Conservation (phyloP, 495 filamentous ascomycete genomes). For the Penicillium ochrochloron region DNA sequence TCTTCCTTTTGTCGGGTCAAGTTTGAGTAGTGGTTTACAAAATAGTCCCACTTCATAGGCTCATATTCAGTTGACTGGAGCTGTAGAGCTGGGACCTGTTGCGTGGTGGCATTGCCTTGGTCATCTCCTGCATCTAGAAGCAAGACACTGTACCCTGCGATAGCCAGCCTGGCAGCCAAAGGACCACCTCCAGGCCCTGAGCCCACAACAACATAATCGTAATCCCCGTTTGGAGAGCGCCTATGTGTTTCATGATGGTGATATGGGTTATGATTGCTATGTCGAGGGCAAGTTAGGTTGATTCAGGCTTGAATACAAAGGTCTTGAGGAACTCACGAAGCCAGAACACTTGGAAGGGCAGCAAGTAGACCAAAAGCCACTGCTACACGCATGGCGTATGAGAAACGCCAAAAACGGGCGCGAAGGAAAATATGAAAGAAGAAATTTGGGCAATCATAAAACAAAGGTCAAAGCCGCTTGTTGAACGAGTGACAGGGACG, state of each 20-base stretch:
- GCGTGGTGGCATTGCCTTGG: conserved; percentile 45
- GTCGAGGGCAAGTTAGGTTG: not conserved
- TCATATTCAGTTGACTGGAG: conserved; percentile 46
- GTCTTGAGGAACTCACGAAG: conserved; percentile 24
- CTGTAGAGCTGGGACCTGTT: conserved; percentile 44
- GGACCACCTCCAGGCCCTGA: conserved; percentile 66
- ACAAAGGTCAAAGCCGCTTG: no score
- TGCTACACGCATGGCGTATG: conserved; percentile 27
- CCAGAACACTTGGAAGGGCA: conserved; percentile 22
- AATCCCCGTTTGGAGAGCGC: conserved; percentile 31
- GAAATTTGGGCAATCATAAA: not conserved
- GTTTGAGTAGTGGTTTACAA: conserved; percentile 48
- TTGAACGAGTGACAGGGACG: no score
- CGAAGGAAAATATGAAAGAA: not conserved
- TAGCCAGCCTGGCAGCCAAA: conserved; percentile 61
- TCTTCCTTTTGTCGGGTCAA: conserved; percentile 41
- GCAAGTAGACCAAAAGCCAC: conserved; percentile 24
- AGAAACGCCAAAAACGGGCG: not conserved
- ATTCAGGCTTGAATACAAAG: not conserved
- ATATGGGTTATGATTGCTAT: conserved; percentile 4
- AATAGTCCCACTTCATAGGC: conserved; percentile 50
- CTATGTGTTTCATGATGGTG: conserved; percentile 19
- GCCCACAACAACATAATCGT: conserved; percentile 70
- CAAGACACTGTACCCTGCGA: conserved; percentile 60
- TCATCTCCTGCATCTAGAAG: conserved; percentile 68